Base-by-base conservation (phyloP, 1,284 basidiomycete species). In the Volvariella volvacea region DNA sequence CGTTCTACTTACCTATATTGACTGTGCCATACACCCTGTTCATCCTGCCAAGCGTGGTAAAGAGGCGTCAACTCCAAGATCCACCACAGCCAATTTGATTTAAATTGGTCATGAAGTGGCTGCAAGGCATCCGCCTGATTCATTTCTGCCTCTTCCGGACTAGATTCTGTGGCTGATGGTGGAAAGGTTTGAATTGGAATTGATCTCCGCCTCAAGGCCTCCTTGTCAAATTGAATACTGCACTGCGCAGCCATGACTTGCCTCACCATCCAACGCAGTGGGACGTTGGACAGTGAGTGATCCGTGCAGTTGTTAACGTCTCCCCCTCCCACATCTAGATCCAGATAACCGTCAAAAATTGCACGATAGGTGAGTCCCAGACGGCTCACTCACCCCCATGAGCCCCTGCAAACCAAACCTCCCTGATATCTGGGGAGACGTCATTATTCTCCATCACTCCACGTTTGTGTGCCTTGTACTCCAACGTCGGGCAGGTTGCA, bases 211-310 rank as follows among this genome's bases (percentile, higher is more conserved):
- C 17, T 21, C 39, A 7, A 21, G 20, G 39, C 53, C 8, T 57
- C 66, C 6, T 53, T 46, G 48, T 80, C 72, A 50, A 83, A 83
- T 21, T 63, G 49, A 25, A 85, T 67, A 2, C 73, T 75, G 51
- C 76, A 78, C 17, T 69, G 60, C 8, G 67, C 59, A 25, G 55
- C 49, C 41, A 65, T 57, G 16, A 64, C 56, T 43, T 70, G 61
- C 45, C 74, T 73, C 37, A 88, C 68, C 85, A 88, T 88, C 84
- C 84, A 88, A 21, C 74, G 76, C 20, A 88, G 63, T n/a, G 78
- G 59, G 50, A 86, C 79, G 48, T 83, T 69, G 0, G 76, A 63
- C 4, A 88, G 69, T 21, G 61, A 63, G 43, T 71, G 57, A 8
- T 51, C 19, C 2, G 64, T 65, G 3, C 55, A 56, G 51, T 85